Conservation (phyloP, 768 basidiomycete species). For the Collybiopsis luxurians region DNA sequence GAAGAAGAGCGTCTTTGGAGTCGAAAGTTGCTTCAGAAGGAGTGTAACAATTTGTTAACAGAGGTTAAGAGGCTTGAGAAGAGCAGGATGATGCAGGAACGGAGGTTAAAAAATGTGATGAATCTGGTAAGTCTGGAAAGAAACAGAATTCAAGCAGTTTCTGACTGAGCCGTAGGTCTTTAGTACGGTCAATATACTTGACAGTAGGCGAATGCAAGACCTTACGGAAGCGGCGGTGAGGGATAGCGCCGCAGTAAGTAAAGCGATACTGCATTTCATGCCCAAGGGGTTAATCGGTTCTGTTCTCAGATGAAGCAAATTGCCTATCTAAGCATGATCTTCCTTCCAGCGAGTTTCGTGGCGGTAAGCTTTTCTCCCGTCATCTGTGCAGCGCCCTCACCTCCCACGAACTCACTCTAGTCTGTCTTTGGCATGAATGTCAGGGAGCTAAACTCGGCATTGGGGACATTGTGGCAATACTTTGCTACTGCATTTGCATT, state of each 20-base stretch:
- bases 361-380: slow-evolving; percentile 30
- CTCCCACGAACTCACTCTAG: slow-evolving; percentile 32
- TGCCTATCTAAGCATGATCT: slow-evolving; percentile 62
- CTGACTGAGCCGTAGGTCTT: slow-evolving; percentile 52
- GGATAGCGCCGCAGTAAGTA: slow-evolving; percentile 5
- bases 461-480: slow-evolving; percentile 40
- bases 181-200: slow-evolving; percentile 54
- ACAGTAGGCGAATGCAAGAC: slow-evolving; percentile 48
- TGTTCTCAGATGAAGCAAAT: slow-evolving; percentile 52
- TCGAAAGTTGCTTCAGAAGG: slow-evolving; percentile 35
- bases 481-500: slow-evolving; percentile 40
- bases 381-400: no score
- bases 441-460: slow-evolving; percentile 33
- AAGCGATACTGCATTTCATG: no score
- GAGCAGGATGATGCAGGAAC: slow-evolving; percentile 43
- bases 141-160: neutral
- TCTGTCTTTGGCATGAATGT: slow-evolving; percentile 63
- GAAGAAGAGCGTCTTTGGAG: slow-evolving; percentile 27
- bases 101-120: slow-evolving; percentile 50
- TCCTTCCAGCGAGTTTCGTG: slow-evolving; percentile 54
- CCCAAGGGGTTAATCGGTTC: neutral
- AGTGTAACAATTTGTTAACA: slow-evolving; percentile 46
- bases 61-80: slow-evolving; percentile 47
- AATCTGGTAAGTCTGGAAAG: slow-evolving; percentile 33
- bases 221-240: slow-evolving; percentile 47